A percentile compares a stretch with the other conserved stretches of the same genome.
These are phyloP conservation scores for Dothideomycetidae sp. DNA, from an alignment of 2,329 filamentous ascomycete species.

Conservation along the genomic window DNA sequence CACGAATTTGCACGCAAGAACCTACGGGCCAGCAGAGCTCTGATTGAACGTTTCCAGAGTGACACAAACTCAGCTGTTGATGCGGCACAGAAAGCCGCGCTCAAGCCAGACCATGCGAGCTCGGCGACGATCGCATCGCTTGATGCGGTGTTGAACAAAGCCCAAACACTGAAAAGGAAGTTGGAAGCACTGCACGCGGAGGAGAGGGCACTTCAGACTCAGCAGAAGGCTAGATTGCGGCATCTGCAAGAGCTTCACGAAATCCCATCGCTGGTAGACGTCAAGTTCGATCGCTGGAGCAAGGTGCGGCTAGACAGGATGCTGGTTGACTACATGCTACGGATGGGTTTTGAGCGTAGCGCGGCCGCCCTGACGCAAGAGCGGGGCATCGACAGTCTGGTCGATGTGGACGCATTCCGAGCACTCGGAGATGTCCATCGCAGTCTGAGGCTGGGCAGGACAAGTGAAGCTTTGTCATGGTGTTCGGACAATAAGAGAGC, in stretches of 20 bases:
- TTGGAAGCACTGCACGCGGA: constrained; percentile 64
- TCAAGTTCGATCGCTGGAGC: constrained; percentile 87
- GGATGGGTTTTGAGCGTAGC: constrained; percentile 67
- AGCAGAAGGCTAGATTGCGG: constrained; percentile 59
- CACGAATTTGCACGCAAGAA: constrained; percentile 88
- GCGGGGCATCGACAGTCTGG: constrained; percentile 63
- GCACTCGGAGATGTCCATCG: constrained; percentile 65
- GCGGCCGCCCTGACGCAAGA: constrained; percentile 61
- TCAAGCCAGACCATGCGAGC: constrained; percentile 2
- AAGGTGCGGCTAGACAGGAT: constrained; percentile 66
- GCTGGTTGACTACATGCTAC: constrained; percentile 81
- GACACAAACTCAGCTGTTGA: constrained; percentile 52
- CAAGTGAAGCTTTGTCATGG: constrained; percentile 73
- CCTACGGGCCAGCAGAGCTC: constrained; percentile 71
- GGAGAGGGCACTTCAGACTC: constrained; percentile 60
- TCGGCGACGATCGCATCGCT: constrained; percentile 65
- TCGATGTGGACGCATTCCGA: constrained; percentile 79
- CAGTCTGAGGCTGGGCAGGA: constrained; percentile 52
- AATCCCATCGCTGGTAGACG: constrained; percentile 71
- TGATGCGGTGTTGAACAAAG: constrained; percentile 70
- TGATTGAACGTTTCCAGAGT: constrained; percentile 41
- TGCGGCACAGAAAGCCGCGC: constrained; percentile 20
- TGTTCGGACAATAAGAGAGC: constrained; percentile 88
- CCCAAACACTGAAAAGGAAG: constrained; percentile 81
- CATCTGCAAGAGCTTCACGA: constrained; percentile 71